Percentiles rank a stretch among this genome's conserved stretches.
These are phyloP conservation scores for Paramecium primaurelia DNA, from an alignment of 73 alveolate genomes.

Conservation along the genomic window DNA sequence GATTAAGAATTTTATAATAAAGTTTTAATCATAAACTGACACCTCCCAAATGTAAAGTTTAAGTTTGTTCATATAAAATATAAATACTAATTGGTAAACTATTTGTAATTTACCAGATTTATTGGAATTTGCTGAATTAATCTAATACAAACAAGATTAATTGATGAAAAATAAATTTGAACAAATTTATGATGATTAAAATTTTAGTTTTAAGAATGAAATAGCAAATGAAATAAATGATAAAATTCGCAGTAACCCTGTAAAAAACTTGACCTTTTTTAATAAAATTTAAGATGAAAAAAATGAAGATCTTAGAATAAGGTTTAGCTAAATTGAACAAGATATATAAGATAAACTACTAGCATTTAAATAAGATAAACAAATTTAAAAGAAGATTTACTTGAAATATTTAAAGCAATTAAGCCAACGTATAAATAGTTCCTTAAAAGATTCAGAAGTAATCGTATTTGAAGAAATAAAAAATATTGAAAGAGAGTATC, in stretches of 20 bases:
- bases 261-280: background rate
- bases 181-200: background rate
- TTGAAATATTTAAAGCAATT: background rate
- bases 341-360: background rate
- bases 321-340: background rate
- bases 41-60: background rate
- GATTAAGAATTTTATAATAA: background rate
- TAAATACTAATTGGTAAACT: background rate
- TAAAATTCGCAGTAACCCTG: background rate
- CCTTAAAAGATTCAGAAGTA: background rate
- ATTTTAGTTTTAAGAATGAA: background rate
- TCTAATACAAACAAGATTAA: background rate
- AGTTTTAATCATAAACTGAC: background rate
- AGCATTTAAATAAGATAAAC: background rate
- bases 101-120: background rate
- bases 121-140: background rate
- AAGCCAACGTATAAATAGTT: background rate
- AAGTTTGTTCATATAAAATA: background rate
- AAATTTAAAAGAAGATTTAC: background rate
- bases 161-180: background rate
- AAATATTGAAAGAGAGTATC: background rate
- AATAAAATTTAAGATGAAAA: background rate
- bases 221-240: background rate
- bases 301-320: background rate
- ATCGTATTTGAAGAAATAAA: background rate